phyloP scores from a whole-genome alignment of 2,329 filamentous ascomycete species.

The Epichloe hybrida region DNA sequence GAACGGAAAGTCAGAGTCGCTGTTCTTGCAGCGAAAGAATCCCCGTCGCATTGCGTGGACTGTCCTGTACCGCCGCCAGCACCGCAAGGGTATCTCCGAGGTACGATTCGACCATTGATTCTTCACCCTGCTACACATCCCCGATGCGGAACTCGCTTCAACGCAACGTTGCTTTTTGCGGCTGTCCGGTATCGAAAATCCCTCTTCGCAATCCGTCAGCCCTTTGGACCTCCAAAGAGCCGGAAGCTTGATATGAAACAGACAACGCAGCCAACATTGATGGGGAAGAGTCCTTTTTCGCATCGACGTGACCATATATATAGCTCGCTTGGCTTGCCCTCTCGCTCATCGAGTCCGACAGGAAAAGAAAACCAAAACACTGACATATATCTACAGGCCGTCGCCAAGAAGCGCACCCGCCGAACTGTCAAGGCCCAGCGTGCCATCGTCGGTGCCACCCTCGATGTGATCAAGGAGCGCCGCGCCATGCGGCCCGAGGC shows the following conservation, averaged over 20 bases:
- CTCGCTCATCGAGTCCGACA: neutral
- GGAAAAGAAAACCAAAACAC: neutral
- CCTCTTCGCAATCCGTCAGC: neutral
- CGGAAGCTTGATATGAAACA: neutral
- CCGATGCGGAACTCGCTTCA: neutral
- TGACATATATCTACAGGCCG: conserved; percentile 59
- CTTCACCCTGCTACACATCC: no score
- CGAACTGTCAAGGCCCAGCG: conserved; percentile 97
- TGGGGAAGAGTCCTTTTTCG: no score
- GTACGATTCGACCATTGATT: conserved; percentile 40
- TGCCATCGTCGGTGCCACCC: conserved; percentile 96
- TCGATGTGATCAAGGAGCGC: conserved; percentile 99
- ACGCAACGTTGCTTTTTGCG: neutral
- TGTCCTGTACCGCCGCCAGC: conserved; percentile 92
- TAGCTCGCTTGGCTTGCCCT: no score
- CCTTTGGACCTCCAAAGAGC: neutral
- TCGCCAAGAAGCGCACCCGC: conserved; percentile 98
- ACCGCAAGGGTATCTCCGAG: conserved; percentile 99
- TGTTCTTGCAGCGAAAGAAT: conserved; percentile 99
- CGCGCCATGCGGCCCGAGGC: conserved; percentile 89
- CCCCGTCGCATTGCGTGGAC: conserved; percentile 99
- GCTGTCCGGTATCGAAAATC: neutral
- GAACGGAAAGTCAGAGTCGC: conserved; percentile 98
- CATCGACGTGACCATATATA: neutral
- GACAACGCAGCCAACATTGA: neutral